Evolutionary conservation across 257 asterid species (phyloP), one percentile per base, ranked within the genome.

Genomic region (Solanum boliviense): DNA sequence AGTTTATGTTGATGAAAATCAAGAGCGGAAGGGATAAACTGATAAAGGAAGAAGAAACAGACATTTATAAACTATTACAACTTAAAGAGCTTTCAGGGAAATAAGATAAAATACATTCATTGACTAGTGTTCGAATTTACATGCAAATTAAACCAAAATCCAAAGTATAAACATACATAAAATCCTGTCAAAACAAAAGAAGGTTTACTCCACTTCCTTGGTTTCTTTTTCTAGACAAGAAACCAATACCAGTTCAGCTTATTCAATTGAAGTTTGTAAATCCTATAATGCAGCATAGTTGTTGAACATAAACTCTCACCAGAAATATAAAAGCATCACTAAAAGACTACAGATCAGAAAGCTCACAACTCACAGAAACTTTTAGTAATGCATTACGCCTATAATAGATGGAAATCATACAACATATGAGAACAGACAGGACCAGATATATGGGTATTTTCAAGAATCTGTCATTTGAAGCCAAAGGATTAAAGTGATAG

Each of bases 1-100:
- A 94, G 88, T 88, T 89, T 84, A 81, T 81, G 76, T 29, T 89
- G 81, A 31, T 85, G 90, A 85, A 31, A 87, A 84, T 25, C 39
- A 85, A 71, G 44, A 39, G 72, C 25, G 38, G 7, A 67, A 15
- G 84, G 25, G 68, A 89, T 75, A 56, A 56, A 56, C 9, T 56
- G 65, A 56, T 56, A 39, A 39, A n/a, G 35, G 62, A 25, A 88
- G 86, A 16, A n/a, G 44, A 82, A 87, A 87, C 48, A 10, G 81
- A 78, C 58, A 74, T 84, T 75, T 13, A 78, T 41, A 25, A 27
- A 79, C 32, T 81, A 81, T 29, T 48, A 41, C 84, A 46, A 29
- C 85, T 81, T 46, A 16, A 44, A 79, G 27, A 44, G 85, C 41
- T 81, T 46, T 48, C 67, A 27, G 25, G 67, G 12, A 81, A 46